Percentiles rank a stretch among this genome's conserved stretches.
Conservation (phyloP, 2,329 filamentous ascomycete species). For the Nemania abortiva region DNA sequence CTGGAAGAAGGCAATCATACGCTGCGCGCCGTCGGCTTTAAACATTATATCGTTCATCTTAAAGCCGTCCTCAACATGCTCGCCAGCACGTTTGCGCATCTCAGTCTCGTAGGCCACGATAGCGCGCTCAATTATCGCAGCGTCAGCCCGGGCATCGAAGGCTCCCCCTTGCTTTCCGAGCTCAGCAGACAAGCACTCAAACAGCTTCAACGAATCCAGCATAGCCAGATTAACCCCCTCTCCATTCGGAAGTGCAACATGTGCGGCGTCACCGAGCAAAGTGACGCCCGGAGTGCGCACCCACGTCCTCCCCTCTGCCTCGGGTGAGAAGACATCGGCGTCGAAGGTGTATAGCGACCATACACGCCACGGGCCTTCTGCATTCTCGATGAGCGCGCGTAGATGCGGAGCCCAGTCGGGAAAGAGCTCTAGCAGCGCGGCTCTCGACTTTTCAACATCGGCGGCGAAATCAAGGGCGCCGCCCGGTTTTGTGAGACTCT, state of each 20-base stretch:
- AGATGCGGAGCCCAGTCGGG: slow-evolving; percentile 18
- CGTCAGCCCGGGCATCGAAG: slow-evolving; percentile 17
- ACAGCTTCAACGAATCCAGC: slow-evolving; percentile 34
- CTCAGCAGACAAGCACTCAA: slow-evolving; percentile 25
- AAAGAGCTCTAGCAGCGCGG: slow-evolving; percentile 16
- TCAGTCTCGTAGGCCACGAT: slow-evolving; percentile 29
- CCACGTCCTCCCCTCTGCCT: slow-evolving; percentile 16
- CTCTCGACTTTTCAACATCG: slow-evolving; percentile 14
- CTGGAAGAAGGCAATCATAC: slow-evolving; percentile 30
- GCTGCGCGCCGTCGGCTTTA: slow-evolving; percentile 25
- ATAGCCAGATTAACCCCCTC: slow-evolving; percentile 37
- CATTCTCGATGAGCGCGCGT: slow-evolving; percentile 18
- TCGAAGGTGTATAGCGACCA: slow-evolving; percentile 32
- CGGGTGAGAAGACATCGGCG: neutral
- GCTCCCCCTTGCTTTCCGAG: neutral
- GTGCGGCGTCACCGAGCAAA: slow-evolving; percentile 36
- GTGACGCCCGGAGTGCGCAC: slow-evolving; percentile 26
- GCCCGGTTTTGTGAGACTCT: slow-evolving; percentile 12
- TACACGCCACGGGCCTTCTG: slow-evolving; percentile 33
- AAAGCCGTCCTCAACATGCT: slow-evolving; percentile 29
- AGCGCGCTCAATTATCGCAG: slow-evolving; percentile 30
- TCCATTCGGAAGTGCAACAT: slow-evolving; percentile 32
- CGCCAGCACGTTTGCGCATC: slow-evolving; percentile 26
- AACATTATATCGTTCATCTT: slow-evolving; percentile 27
- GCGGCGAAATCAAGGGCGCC: slow-evolving; percentile 1